Evolutionary conservation across 129 eudicot genomes (phyloP), one percentile per base, ranked within the genome.

Genomic region (Heracleum sosnowskyi): DNA sequence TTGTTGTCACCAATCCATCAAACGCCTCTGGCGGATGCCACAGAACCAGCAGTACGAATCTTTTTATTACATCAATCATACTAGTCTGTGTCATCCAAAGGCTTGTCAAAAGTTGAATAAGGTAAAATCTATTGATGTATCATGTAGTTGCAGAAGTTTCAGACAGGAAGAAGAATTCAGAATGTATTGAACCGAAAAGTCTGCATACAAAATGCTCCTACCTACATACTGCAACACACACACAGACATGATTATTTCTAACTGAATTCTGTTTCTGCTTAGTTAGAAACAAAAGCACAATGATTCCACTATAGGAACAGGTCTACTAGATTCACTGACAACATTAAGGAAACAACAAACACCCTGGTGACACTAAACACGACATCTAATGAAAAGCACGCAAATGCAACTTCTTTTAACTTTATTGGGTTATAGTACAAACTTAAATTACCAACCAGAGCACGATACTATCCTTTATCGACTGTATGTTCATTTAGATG

Each of bases 21-120:
- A 33, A 47, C 22, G 46, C 79, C 26, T 68, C 76, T 60, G 71
- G 35, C 57, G 74, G 78, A 1, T 26, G 57, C 73, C 74, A 37
- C 78, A n/a, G 60, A 34, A 34, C 89, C 6, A 39, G 79, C 60
- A 78, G 88, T 12, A 78, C 82, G 0, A 87, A 79, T 76, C 35
- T 87, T 15, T 64, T 90, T 22, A 75, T 85, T 18, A 45, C 76
- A 0, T 74, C 79, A 0, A 70, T 85, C 15, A 53, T 83, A 1
- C 18, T 69, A 13, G 64, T 85, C 41, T 72, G 86, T 1, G 11
- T 91, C 88, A 44, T 44, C 87, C 97, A 88, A 69, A 86, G 91
- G 66, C 79, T 88, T 9, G 91, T 76, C 88, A 71, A 87, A 69
- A 77, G 97, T 83, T 1, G 96, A 91, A 62, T 96, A 94, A 34